phyloP scores from a whole-genome alignment of 2,329 filamentous ascomycete genomes.

The Dothistroma pini region DNA sequence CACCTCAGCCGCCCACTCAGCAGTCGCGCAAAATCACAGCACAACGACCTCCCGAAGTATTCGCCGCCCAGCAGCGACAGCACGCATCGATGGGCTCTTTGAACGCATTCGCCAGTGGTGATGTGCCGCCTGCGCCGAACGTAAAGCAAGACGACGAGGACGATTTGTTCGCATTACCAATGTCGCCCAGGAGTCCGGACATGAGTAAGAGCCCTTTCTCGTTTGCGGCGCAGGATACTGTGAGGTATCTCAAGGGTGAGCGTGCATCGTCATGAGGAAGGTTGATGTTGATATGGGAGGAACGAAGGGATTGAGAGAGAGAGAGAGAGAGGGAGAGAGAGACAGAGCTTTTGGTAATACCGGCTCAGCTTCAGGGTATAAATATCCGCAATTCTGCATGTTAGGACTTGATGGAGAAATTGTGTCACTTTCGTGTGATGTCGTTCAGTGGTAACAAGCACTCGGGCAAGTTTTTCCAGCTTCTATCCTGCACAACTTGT shows the following conservation, averaged over 20 bases:
- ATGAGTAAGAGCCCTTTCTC: slow-evolving; percentile 81
- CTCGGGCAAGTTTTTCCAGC: no score
- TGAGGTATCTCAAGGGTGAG: slow-evolving; percentile 29
- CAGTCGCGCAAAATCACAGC: slow-evolving; percentile 24
- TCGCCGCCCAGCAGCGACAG: slow-evolving; percentile 40
- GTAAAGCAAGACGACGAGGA: slow-evolving; percentile 60
- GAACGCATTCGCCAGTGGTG: slow-evolving; percentile 40
- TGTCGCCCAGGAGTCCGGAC: slow-evolving; percentile 82
- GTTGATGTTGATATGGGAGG: slow-evolving; percentile 1
- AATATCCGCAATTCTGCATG: no score
- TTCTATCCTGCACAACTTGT: no score
- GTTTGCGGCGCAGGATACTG: slow-evolving; percentile 45
- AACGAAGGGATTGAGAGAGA: not conserved
- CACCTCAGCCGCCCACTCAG: slow-evolving; percentile 36
- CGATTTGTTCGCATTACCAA: slow-evolving; percentile 79
- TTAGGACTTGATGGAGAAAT: no score
- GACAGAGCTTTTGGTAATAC: no score
- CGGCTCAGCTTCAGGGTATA: no score
- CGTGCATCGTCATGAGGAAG: slow-evolving; percentile 6
- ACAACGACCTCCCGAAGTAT: slow-evolving; percentile 32
- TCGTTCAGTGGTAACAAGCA: no score
- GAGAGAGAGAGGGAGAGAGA: no score
- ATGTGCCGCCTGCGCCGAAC: slow-evolving; percentile 26
- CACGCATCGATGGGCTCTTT: slow-evolving; percentile 41
- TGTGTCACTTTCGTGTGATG: no score